Conservation (phyloP, 1,139 yeast genomes). For the Yamadazyma buinensis region DNA sequence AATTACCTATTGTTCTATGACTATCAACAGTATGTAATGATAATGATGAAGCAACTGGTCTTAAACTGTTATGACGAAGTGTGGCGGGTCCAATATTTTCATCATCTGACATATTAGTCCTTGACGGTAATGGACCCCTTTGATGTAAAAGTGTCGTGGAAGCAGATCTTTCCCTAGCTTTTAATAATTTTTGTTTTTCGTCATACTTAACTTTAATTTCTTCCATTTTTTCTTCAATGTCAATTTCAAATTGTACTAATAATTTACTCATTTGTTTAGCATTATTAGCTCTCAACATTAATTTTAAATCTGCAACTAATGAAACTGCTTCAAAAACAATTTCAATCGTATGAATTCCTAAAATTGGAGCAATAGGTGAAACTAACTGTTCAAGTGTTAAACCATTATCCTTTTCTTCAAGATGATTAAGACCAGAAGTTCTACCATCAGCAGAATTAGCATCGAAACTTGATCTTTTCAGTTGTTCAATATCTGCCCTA, state of each 20-base stretch:
- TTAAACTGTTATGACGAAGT: slow-evolving; percentile 1
- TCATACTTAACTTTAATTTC: slow-evolving; percentile 9
- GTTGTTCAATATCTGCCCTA: slow-evolving; percentile 18
- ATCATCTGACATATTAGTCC: slow-evolving; percentile 10
- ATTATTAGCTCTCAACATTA: slow-evolving; percentile 59
- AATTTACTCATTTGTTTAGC: slow-evolving; percentile 54
- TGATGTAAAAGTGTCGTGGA: slow-evolving; percentile 4
- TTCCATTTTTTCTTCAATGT: slow-evolving; percentile 19
- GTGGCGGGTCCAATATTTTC: not conserved
- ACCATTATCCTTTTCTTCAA: slow-evolving; percentile 13
- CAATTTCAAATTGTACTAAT: slow-evolving; percentile 33
- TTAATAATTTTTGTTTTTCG: slow-evolving; percentile 6
- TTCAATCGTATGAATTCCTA: slow-evolving; percentile 53
- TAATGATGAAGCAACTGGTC: slow-evolving; percentile 8
- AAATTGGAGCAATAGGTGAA: slow-evolving; percentile 48
- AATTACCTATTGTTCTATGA: slow-evolving; percentile 1
- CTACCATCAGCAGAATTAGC: slow-evolving; percentile 6
- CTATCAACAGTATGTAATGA: slow-evolving; percentile 10
- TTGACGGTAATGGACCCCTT: slow-evolving; percentile 2
- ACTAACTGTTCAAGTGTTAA: slow-evolving; percentile 51
- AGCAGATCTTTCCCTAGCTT: slow-evolving; percentile 6
- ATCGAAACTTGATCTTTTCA: slow-evolving; percentile 8
- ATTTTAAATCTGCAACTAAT: slow-evolving; percentile 57
- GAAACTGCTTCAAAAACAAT: slow-evolving; percentile 58
- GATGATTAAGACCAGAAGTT: not conserved